These are phyloP conservation scores for Hypholoma sublateritium DNA, from an alignment of 768 basidiomycete species.

Conservation along the genomic window DNA sequence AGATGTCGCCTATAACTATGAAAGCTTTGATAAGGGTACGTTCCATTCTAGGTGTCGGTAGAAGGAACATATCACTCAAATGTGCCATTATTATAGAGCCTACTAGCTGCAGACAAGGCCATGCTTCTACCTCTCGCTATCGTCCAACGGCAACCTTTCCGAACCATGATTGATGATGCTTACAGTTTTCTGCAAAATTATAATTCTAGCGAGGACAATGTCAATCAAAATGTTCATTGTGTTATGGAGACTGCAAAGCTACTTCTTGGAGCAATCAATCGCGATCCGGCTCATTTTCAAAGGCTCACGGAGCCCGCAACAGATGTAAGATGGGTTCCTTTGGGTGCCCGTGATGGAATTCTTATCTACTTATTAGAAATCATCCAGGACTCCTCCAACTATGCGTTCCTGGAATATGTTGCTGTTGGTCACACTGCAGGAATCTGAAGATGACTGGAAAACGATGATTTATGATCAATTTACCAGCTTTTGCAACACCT, in stretches of 20 bases:
- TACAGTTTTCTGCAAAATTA: constrained; percentile 54
- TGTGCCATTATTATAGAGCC: constrained; percentile 12
- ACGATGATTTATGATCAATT: constrained; percentile 50
- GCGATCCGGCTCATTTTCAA: constrained; percentile 42
- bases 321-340: constrained; percentile 11
- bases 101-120: constrained; percentile 28
- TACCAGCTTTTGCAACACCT: constrained; percentile 44
- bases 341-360: neutral
- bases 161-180: constrained; percentile 48
- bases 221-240: constrained; percentile 53
- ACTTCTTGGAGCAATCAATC: constrained; percentile 45
- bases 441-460: constrained; percentile 33
- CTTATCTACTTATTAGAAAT: constrained; percentile 28
- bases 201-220: constrained; percentile 41
- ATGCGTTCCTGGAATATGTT: constrained; percentile 70
- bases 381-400: constrained; percentile 30
- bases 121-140: constrained; percentile 27
- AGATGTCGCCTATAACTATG: constrained; percentile 47
- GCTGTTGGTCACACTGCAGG: constrained; percentile 50
- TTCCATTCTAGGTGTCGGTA: neutral
- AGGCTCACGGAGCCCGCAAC: constrained; percentile 30
- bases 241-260: constrained; percentile 52
- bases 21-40: constrained; percentile 54
- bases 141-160: constrained; percentile 32
- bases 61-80: neutral